Evolutionary conservation across 2,329 filamentous ascomycete species (phyloP).

Genomic region (Phyllosticta paracitricarpa): DNA sequence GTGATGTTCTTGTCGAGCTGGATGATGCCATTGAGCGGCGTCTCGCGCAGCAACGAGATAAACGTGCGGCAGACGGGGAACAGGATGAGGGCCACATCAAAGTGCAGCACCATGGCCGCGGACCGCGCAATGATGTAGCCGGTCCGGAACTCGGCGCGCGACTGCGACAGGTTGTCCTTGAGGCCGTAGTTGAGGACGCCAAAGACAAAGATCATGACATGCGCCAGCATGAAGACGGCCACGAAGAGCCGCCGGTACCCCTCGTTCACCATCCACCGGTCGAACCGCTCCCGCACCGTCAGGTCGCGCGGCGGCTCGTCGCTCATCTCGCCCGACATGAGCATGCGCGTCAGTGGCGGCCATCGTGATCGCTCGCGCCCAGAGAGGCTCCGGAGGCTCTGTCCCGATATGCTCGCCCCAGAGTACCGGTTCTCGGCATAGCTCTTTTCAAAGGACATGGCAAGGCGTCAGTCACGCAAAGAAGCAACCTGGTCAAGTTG

Average conservation of each 20-base stretch:
- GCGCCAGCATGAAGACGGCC: constrained; percentile 61
- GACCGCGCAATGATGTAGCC: constrained; percentile 70
- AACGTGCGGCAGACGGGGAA: constrained; percentile 77
- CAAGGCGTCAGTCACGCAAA: background rate
- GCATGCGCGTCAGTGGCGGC: constrained; percentile 72
- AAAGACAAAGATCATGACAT: constrained; percentile 69
- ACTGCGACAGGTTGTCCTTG: constrained; percentile 38
- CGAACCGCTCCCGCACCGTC: constrained; percentile 60
- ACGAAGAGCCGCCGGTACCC: constrained; percentile 77
- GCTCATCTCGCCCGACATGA: constrained; percentile 74
- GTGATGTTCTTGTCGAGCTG: constrained; percentile 86
- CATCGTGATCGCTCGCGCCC: constrained; percentile 62
- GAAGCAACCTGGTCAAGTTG: background rate
- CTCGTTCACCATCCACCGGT: constrained; percentile 85
- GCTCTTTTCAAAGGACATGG: background rate
- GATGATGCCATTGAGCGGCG: constrained; percentile 74
- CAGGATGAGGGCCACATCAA: constrained; percentile 70
- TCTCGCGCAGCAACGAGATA: constrained; percentile 70
- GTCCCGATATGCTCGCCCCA: constrained; percentile 11
- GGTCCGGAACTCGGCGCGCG: constrained; percentile 60
- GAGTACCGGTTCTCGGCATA: background rate
- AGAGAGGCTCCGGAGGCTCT: constrained; percentile 20
- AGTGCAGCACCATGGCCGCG: constrained; percentile 66
- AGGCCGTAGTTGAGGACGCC: constrained; percentile 70
- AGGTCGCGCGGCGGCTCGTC: constrained; percentile 61